These are phyloP conservation scores for Alternaria conjuncta DNA, from an alignment of 2,329 filamentous ascomycete species.

Conservation along the genomic window DNA sequence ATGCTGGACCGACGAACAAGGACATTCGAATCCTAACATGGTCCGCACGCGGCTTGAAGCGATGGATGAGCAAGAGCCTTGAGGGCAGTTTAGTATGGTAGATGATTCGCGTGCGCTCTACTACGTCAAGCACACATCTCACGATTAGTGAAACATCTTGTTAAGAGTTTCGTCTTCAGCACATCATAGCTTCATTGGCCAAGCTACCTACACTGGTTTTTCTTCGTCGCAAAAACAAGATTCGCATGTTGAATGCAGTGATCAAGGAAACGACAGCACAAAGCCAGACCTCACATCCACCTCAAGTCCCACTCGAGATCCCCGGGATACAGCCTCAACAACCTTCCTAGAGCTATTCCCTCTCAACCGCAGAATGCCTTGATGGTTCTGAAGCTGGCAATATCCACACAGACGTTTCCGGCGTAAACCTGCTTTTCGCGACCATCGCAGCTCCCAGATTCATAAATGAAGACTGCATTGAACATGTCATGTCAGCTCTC, in stretches of 20 bases:
- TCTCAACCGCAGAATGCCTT: neutral
- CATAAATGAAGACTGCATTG: neutral
- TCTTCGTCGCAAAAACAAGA: neutral
- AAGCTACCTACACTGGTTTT: neutral
- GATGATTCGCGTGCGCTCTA: no score
- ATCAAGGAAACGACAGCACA: neutral
- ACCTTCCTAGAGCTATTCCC: neutral
- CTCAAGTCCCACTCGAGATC: neutral
- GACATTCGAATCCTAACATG: slow-evolving; percentile 32
- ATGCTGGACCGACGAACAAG: slow-evolving; percentile 39
- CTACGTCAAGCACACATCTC: no score
- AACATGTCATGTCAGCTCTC: neutral
- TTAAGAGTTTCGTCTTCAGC: neutral
- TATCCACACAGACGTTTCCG: neutral
- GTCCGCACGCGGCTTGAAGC: slow-evolving; percentile 37
- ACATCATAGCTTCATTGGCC: neutral
- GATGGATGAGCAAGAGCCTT: slow-evolving; percentile 40
- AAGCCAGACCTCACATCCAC: neutral
- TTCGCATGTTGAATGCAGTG: neutral
- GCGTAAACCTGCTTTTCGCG: neutral
- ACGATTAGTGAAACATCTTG: no score
- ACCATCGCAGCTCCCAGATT: neutral
- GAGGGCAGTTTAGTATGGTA: slow-evolving; percentile 2
- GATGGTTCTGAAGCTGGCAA: neutral
- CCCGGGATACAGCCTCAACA: neutral